Evolutionary conservation across 768 basidiomycete genomes (phyloP).

Genomic region (Tylopilus vinaceipallidus): DNA sequence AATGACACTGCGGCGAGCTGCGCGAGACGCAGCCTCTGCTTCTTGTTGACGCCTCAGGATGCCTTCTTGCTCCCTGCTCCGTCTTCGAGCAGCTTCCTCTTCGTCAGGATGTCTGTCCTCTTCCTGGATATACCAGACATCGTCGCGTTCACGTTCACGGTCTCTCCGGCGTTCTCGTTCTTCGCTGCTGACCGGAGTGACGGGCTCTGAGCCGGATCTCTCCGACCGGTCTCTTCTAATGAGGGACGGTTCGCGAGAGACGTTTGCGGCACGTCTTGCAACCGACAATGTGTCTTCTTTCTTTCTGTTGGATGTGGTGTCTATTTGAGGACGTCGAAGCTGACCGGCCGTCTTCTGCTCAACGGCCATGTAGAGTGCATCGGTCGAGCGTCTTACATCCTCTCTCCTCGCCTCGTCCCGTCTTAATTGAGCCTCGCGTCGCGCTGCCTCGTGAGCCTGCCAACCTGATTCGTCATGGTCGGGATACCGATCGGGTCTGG

Average conservation of each 20-base stretch:
- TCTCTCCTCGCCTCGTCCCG: slow-evolving; percentile 37
- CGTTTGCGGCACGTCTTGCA: slow-evolving; percentile 25
- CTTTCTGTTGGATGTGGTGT: slow-evolving; percentile 28
- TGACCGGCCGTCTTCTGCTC: slow-evolving; percentile 18
- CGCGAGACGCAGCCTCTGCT: slow-evolving; percentile 49
- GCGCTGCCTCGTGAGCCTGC: slow-evolving; percentile 31
- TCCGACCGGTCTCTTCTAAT: slow-evolving; percentile 24
- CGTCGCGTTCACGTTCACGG: slow-evolving; percentile 24
- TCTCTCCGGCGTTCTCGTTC: slow-evolving; percentile 27
- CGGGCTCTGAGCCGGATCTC: slow-evolving; percentile 23
- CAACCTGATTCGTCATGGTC: slow-evolving; percentile 33
- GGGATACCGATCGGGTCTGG: slow-evolving; percentile 24
- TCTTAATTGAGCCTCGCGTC: slow-evolving; percentile 30
- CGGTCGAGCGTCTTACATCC: slow-evolving; percentile 32
- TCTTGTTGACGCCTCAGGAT: slow-evolving; percentile 60
- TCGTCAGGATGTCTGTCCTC: slow-evolving; percentile 46
- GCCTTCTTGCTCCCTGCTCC: slow-evolving; percentile 53
- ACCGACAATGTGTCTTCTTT: slow-evolving; percentile 30
- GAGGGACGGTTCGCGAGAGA: slow-evolving; percentile 26
- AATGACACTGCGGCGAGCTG: slow-evolving; percentile 37
- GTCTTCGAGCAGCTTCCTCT: slow-evolving; percentile 43
- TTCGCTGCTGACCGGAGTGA: slow-evolving; percentile 28
- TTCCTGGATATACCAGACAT: slow-evolving; percentile 40
- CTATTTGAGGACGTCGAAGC: slow-evolving; percentile 26
- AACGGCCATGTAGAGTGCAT: slow-evolving; percentile 34